These are phyloP conservation scores for Tetradesmus lagerheimii DNA, from an alignment of 139 green algal genomes.

Conservation along the genomic window DNA sequence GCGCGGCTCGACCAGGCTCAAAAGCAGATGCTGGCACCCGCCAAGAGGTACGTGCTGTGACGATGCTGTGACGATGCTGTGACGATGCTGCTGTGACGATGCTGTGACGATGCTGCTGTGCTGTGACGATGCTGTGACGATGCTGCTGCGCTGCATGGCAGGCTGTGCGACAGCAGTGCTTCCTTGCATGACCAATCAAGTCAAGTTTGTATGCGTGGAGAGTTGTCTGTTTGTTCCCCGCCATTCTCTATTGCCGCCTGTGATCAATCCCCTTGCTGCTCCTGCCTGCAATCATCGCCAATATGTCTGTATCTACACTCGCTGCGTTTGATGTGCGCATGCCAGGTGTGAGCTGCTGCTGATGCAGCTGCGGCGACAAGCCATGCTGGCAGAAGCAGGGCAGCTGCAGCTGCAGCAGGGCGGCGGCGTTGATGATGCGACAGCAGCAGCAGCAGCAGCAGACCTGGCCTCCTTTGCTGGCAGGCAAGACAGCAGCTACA, in stretches of 20 bases:
- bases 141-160: too few species aligned
- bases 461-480: constrained; percentile 13
- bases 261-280: too few species aligned
- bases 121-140: too few species aligned
- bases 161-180: too few species aligned
- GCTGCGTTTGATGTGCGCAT: not conserved
- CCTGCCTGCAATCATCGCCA: not conserved
- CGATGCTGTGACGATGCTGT: too few species aligned
- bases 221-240: too few species aligned
- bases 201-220: too few species aligned
- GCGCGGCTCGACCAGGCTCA: not conserved
- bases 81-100: too few species aligned
- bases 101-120: too few species aligned
- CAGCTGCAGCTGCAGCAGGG: constrained; percentile 10
- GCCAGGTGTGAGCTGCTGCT: constrained; percentile 13
- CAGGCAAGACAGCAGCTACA: not conserved
- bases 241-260: too few species aligned
- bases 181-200: too few species aligned
- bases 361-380: constrained; percentile 25
- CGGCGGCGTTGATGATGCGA: too few species aligned
- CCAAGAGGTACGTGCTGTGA: not conserved
- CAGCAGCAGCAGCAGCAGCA: not conserved
- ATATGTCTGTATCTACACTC: not conserved
- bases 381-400: constrained; percentile 1
- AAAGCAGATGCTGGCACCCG: not conserved